Percentiles rank a stretch among this genome's conserved stretches.
Evolutionary conservation across 805 yeast genomes (phyloP).

Genomic region (Wickerhamiella australiensis): DNA sequence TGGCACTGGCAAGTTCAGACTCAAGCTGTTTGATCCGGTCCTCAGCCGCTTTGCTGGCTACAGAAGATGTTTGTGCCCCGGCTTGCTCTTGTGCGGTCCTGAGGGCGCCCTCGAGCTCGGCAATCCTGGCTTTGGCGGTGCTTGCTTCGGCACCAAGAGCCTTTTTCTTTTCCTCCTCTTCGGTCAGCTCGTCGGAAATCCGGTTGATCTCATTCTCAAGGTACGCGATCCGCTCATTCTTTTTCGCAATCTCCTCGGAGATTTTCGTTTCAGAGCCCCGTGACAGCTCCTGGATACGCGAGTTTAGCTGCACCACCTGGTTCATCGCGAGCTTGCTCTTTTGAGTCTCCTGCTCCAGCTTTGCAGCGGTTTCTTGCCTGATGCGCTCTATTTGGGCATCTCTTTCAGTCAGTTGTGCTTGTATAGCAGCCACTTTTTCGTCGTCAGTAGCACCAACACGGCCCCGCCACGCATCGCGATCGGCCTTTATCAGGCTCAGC

Average conservation of each 20-base stretch:
- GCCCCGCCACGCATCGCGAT: constrained; percentile 4
- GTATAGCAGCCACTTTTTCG: neutral
- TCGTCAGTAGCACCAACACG: neutral
- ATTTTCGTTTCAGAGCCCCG: constrained; percentile 6
- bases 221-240: constrained; percentile 24
- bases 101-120: constrained; percentile 4
- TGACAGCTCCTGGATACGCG: neutral
- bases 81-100: constrained; percentile 3
- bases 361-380: neutral
- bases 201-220: constrained; percentile 26
- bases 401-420: constrained; percentile 1
- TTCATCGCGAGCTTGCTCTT: neutral
- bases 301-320: neutral
- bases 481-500: neutral
- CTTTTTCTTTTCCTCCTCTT: constrained; percentile 13
- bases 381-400: neutral
- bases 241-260: constrained; percentile 20
- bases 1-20: constrained; percentile 17
- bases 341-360: constrained; percentile 2
- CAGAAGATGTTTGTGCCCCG: constrained; percentile 15
- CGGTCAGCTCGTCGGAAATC: constrained; percentile 22
- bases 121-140: constrained; percentile 8
- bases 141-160: constrained; percentile 12
- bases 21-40: constrained; percentile 22
- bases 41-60: constrained; percentile 20